Evolutionary conservation across 768 basidiomycete genomes (phyloP).

Genomic region (Agaricus sinodeliciosus): DNA sequence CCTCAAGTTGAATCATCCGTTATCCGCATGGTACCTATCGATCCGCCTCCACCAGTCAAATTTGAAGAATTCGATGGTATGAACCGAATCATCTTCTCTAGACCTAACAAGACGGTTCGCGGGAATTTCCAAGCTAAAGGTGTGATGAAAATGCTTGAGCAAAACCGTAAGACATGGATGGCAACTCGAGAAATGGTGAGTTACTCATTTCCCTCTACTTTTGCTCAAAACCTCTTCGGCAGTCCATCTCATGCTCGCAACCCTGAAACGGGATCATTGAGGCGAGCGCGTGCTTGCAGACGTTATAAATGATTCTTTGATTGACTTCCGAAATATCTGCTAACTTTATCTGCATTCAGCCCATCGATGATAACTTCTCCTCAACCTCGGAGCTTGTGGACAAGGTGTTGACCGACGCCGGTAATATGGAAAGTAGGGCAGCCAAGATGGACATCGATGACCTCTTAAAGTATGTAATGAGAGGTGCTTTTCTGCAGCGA

Average conservation of each 20-base stretch:
- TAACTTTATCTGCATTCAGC: conserved; percentile 30
- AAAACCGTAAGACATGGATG: conserved; percentile 91
- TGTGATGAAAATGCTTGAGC: conserved; percentile 89
- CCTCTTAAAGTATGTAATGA: conserved; percentile 64
- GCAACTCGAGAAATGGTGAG: conserved; percentile 64
- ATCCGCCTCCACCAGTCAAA: conserved; percentile 91
- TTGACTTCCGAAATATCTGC: not conserved
- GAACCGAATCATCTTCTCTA: conserved; percentile 81
- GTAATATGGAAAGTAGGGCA: conserved; percentile 70
- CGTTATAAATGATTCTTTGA: not conserved
- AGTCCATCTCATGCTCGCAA: not conserved
- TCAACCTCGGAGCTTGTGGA: conserved; percentile 70
- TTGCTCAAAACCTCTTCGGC: not conserved
- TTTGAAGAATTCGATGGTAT: conserved; percentile 99
- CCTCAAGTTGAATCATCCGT: conserved; percentile 93
- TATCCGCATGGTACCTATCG: conserved; percentile 83
- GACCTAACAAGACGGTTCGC: conserved; percentile 86
- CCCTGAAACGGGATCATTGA: not conserved
- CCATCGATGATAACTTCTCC: conserved; percentile 61
- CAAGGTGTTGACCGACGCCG: conserved; percentile 62
- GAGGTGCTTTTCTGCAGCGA: not conserved
- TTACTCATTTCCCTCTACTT: not conserved
- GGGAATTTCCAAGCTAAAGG: conserved; percentile 93
- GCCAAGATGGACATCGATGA: conserved; percentile 95
- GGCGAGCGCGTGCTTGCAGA: not conserved